Base-by-base conservation (phyloP, 2,329 filamentous ascomycete species). In the Arthrobotrys musiformis region DNA sequence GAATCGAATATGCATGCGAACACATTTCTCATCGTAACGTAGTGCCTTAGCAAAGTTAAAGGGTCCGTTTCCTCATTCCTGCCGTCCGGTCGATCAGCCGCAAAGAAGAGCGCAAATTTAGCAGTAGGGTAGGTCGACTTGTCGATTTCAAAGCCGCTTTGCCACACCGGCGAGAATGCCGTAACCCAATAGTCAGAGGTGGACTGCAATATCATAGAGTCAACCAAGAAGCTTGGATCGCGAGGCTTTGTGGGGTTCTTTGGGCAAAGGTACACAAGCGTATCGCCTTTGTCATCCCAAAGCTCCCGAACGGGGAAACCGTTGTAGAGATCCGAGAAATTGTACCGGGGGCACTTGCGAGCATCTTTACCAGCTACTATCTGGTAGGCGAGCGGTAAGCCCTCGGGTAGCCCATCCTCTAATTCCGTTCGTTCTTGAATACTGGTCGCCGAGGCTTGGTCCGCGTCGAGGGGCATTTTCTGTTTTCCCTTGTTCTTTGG, bases 1-100 rank as follows among this genome's bases (percentile, higher is more conserved):
- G 68, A 73, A 48, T 73, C 68, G 26, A 72, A 78, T n/a, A 78
- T 73, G 35, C 74, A 78, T 3, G 74, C 68, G 19, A 78, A 78
- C 2, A 78, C 74, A 35, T 78, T 78, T 24, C 74, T 52, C 26
- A 78, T 78, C 1, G 69, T 78, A 24, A 78, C 22, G 28, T 73
- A 78, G 37, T 78, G 74, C 22, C 60, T 50, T 6, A 78, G 54
- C 2, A 78, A 30, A 19, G 22, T 19, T 3, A 68, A 13, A 0
- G 74, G 62, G n/a, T 73, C 68, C 3, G 74, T 78, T 54, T 77
- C 67, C n/a, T 78, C 74, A 4, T 56, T 62, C 28, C 56, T 58
- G 7, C 56, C 74, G 17, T 69, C 68, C 0, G 74, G 69, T 50
- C 63, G 48, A 33, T 73, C 74, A 4, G 74, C 33, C 0, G 66